These are phyloP conservation scores for Xylaria hypoxylon DNA, from an alignment of 2,329 filamentous ascomycete genomes.

Conservation along the genomic window DNA sequence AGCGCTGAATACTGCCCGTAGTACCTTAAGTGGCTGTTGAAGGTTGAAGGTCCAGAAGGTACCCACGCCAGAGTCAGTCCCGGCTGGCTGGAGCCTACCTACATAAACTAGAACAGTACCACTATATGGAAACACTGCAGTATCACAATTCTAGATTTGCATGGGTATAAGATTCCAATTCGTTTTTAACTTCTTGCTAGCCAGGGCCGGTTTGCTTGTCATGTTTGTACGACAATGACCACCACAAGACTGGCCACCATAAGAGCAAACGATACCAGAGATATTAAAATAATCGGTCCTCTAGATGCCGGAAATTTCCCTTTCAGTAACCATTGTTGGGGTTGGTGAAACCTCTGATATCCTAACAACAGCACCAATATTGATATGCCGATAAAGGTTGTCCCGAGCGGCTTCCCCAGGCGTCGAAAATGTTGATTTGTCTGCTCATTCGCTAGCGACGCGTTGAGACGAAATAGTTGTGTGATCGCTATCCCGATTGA, in stretches of 20 bases:
- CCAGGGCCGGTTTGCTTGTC: neutral
- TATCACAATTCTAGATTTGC: neutral
- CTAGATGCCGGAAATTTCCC: conserved; percentile 85
- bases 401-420: conserved; percentile 79
- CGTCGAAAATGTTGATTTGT: conserved; percentile 59
- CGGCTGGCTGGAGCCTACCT: neutral
- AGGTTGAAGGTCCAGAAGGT: too few species aligned
- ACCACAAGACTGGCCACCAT: conserved; percentile 71
- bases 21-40: too few species aligned
- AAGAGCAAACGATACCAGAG: conserved; percentile 71
- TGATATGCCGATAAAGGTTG: conserved; percentile 80
- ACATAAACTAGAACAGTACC: neutral
- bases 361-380: conserved; percentile 81
- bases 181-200: conserved; percentile 4
- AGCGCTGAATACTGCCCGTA: too few species aligned
- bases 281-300: conserved; percentile 78
- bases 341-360: conserved; percentile 81
- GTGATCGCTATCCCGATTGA: conserved; percentile 86
- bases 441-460: conserved; percentile 61
- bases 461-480: conserved; percentile 86
- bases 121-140: neutral
- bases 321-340: conserved; percentile 81
- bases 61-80: too few species aligned
- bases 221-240: conserved; percentile 65
- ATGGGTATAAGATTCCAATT: neutral